A percentile compares a stretch with the other conserved stretches of the same genome.
These are phyloP conservation scores for Globisporangium okanoganense DNA, from an alignment of 352 stramenopile species.

Conservation along the genomic window DNA sequence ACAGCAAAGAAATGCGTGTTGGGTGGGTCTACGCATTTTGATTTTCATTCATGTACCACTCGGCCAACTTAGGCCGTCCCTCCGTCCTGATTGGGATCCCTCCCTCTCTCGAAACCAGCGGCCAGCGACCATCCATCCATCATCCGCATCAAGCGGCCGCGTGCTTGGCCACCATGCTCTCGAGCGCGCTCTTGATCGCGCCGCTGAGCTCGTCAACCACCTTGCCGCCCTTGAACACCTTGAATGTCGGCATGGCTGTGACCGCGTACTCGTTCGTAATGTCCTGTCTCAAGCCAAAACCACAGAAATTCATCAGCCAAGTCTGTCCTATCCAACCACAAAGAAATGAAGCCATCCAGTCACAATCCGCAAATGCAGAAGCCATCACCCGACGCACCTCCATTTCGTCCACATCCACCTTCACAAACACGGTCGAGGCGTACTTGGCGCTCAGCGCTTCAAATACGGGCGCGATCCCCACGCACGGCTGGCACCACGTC, in stretches of 20 bases:
- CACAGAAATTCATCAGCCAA: background rate
- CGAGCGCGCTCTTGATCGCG: slow-evolving; percentile 58
- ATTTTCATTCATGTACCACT: background rate
- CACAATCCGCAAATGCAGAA: slow-evolving; percentile 2
- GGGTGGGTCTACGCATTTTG: too few species aligned
- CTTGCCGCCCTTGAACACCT: slow-evolving; percentile 89
- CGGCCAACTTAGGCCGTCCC: background rate
- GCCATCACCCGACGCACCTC: slow-evolving; percentile 30
- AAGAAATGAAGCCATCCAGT: background rate
- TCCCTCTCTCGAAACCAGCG: background rate
- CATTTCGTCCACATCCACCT: slow-evolving; percentile 76
- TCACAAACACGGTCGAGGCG: slow-evolving; percentile 50
- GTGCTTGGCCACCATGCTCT: slow-evolving; percentile 54
- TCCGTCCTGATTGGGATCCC: background rate
- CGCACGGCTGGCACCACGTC: slow-evolving; percentile 81
- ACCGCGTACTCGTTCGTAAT: slow-evolving; percentile 68
- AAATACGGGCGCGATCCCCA: slow-evolving; percentile 75
- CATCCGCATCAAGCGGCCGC: background rate
- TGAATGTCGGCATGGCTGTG: slow-evolving; percentile 90
- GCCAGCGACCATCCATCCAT: background rate
- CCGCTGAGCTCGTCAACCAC: slow-evolving; percentile 86
- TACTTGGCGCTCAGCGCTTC: slow-evolving; percentile 63
- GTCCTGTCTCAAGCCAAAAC: slow-evolving; percentile 21
- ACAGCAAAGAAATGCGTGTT: background rate
- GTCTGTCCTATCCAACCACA: background rate